A percentile compares a stretch with the other conserved stretches of the same genome.
Conservation (phyloP, 306 rosid genomes). For the Malus fusca region DNA sequence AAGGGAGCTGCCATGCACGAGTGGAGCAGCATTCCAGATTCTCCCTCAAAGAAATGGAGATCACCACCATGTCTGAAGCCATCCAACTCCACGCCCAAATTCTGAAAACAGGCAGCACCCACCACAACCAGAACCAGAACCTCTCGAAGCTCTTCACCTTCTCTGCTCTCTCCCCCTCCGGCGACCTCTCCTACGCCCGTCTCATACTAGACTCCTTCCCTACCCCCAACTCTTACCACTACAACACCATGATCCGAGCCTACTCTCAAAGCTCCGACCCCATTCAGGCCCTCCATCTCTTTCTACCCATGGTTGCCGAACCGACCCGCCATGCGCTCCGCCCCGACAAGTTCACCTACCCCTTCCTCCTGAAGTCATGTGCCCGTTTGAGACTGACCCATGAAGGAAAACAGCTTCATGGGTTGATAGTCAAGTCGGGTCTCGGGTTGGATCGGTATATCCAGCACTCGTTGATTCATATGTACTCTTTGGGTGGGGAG, state of each 20-base stretch:
- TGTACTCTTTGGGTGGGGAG: slow-evolving; percentile 28
- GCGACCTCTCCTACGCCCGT: slow-evolving; percentile 45
- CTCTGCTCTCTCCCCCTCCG: slow-evolving; percentile 45
- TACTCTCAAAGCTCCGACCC: slow-evolving; percentile 40
- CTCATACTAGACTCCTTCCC: slow-evolving; percentile 32
- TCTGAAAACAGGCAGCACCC: slow-evolving; percentile 28
- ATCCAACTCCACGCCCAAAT: slow-evolving; percentile 49
- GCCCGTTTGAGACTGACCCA: slow-evolving; percentile 29
- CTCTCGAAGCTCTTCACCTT: slow-evolving; percentile 45
- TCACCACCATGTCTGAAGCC: slow-evolving; percentile 40
- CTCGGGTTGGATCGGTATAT: slow-evolving; percentile 29
- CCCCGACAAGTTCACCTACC: slow-evolving; percentile 49
- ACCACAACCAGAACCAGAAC: neutral
- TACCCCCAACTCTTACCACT: slow-evolving; percentile 36
- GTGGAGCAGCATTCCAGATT: neutral
- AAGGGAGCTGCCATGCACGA: neutral
- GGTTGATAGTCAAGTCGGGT: slow-evolving; percentile 21
- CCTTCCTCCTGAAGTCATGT: slow-evolving; percentile 41
- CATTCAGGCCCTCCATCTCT: slow-evolving; percentile 29
- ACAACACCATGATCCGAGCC: slow-evolving; percentile 47
- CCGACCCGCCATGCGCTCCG: neutral
- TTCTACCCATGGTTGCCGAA: slow-evolving; percentile 22
- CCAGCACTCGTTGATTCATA: slow-evolving; percentile 26
- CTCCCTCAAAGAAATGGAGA: slow-evolving; percentile 24
- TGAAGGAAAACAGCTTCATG: slow-evolving; percentile 41